phyloP scores from a whole-genome alignment of 768 basidiomycete species.

The Russula vinacea region DNA sequence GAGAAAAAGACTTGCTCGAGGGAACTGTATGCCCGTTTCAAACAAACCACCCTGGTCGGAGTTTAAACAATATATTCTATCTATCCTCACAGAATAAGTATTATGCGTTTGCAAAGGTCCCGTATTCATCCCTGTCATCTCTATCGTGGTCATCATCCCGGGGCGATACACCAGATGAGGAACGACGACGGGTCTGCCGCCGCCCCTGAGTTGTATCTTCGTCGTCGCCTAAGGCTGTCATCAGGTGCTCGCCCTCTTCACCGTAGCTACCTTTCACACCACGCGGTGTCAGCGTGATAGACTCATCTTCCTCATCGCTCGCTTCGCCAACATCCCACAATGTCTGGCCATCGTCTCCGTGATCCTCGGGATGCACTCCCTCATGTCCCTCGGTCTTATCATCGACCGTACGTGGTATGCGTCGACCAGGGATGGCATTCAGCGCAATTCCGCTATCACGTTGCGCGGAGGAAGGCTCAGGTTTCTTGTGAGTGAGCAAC shows the following conservation, averaged over 20 bases:
- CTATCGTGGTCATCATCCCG: conserved; percentile 5
- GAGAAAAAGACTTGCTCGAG: background rate
- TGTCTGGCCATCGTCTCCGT: conserved; percentile 42
- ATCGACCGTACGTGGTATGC: conserved; percentile 32
- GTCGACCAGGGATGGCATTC: conserved; percentile 34
- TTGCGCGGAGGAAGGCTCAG: conserved; percentile 47
- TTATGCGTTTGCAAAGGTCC: conserved; percentile 18
- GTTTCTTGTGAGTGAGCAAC: conserved; percentile 90
- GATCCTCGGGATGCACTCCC: conserved; percentile 35
- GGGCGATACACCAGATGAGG: conserved; percentile 20
- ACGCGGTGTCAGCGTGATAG: conserved; percentile 36
- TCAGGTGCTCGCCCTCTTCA: conserved; percentile 44
- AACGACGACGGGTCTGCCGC: conserved; percentile 25
- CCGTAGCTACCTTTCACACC: conserved; percentile 12
- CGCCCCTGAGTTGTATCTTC: conserved; percentile 33
- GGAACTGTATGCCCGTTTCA: background rate
- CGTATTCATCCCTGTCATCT: conserved; percentile 22
- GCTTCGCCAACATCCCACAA: conserved; percentile 73
- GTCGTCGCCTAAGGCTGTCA: conserved; percentile 38
- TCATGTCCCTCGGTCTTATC: conserved; percentile 42
- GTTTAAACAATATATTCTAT: conserved; percentile 5
- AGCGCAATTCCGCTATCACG: conserved; percentile 32
- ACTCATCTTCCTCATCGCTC: conserved; percentile 63
- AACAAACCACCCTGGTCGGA: background rate
- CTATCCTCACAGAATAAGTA: background rate